These are phyloP conservation scores for Talaromyces sp. DNA, from an alignment of 2,329 filamentous ascomycete genomes.

Conservation along the genomic window DNA sequence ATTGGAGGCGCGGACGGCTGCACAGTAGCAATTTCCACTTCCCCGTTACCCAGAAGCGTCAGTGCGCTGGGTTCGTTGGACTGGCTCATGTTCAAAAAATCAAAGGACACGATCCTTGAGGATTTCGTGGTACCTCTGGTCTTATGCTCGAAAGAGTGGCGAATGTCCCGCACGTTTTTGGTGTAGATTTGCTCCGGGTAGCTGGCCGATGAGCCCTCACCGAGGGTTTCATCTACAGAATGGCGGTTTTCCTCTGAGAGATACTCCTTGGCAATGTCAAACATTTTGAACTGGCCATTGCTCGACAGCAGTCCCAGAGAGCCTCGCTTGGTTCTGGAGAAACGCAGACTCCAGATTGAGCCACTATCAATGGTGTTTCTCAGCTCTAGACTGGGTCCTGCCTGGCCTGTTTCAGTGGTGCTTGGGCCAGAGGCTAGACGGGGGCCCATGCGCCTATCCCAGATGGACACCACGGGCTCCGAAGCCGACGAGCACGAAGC, in stretches of 20 bases:
- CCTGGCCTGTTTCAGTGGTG: conserved; percentile 29
- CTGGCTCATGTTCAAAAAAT: conserved; percentile 51
- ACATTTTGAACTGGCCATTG: conserved; percentile 55
- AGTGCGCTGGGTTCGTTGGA: conserved; percentile 50
- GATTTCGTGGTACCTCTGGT: conserved; percentile 41
- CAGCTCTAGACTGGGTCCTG: conserved; percentile 55
- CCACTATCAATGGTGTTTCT: conserved; percentile 51
- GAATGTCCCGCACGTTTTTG: conserved; percentile 42
- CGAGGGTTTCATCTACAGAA: conserved; percentile 37
- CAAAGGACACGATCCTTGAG: conserved; percentile 54
- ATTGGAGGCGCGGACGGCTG: conserved; percentile 38
- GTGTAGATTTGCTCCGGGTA: conserved; percentile 44
- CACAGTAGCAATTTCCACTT: conserved; percentile 47
- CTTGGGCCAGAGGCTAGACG: conserved; percentile 33
- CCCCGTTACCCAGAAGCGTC: conserved; percentile 49
- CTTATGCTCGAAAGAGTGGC: conserved; percentile 43
- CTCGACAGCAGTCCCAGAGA: conserved; percentile 57
- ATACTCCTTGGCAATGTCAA: conserved; percentile 52
- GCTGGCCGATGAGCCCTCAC: conserved; percentile 34
- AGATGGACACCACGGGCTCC: conserved; percentile 57
- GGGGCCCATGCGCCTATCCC: conserved; percentile 54
- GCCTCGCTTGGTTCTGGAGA: conserved; percentile 55
- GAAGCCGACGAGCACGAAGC: conserved; percentile 53
- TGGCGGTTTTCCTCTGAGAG: conserved; percentile 33
- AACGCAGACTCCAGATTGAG: conserved; percentile 59